Conservation (phyloP, 2,329 filamentous ascomycete genomes). For the Karstenula rhodostoma region DNA sequence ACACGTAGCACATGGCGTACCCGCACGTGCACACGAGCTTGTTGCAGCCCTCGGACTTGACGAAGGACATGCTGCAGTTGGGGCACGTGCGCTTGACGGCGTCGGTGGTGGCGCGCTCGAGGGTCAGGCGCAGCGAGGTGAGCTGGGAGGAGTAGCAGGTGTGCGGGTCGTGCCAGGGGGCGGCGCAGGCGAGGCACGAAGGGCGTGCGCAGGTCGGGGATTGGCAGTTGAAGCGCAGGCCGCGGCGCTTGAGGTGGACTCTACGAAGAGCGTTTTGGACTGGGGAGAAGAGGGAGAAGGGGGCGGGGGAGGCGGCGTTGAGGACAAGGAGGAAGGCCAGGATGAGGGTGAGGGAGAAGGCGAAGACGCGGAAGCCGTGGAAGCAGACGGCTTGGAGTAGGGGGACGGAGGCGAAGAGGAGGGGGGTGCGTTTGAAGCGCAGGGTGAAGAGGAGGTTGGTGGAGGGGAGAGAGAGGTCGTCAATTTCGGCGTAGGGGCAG, state of each 20-base stretch:
- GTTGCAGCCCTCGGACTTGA: constrained; percentile 95
- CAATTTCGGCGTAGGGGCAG: constrained; percentile 88
- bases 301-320: constrained; percentile 28
- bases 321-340: constrained; percentile 41
- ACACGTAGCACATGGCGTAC: constrained; percentile 98
- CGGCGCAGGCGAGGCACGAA: constrained; percentile 84
- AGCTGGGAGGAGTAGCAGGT: constrained; percentile 81
- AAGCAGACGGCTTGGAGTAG: constrained; percentile 43
- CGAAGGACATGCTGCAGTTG: constrained; percentile 87
- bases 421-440: constrained; percentile 42
- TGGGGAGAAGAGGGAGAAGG: constrained; percentile 48
- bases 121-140: constrained; percentile 82
- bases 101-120: constrained; percentile 92
- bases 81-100: constrained; percentile 96
- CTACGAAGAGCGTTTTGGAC: constrained; percentile 69
- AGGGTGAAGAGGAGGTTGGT: constrained; percentile 36
- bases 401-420: constrained; percentile 37
- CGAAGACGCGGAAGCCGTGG: constrained; percentile 58
- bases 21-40: constrained; percentile 95
- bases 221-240: constrained; percentile 79
- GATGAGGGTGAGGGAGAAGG: constrained; percentile 62
- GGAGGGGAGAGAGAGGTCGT: constrained; percentile 56
- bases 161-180: constrained; percentile 87
- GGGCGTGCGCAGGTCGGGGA: constrained; percentile 71
- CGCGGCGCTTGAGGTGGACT: constrained; percentile 73